Evolutionary conservation across 768 basidiomycete genomes (phyloP).

Genomic region (Tylopilus sp.): DNA sequence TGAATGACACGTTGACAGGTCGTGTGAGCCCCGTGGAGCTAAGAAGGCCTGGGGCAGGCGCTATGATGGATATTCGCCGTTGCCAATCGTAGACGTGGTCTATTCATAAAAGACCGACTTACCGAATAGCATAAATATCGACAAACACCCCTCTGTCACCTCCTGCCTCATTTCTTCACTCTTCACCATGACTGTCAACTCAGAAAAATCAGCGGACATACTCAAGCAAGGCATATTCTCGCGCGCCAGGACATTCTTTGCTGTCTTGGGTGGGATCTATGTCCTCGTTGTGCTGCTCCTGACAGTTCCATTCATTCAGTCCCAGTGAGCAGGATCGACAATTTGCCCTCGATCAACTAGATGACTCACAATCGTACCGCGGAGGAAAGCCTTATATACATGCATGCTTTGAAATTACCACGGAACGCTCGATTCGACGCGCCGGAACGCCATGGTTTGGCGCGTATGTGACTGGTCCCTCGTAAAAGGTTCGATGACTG

Average conservation of each 20-base stretch:
- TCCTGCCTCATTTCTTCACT: not conserved
- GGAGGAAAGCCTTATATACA: conserved; percentile 49
- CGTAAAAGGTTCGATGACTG: not conserved
- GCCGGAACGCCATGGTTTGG: conserved; percentile 78
- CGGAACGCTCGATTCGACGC: conserved; percentile 56
- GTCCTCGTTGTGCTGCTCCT: conserved; percentile 48
- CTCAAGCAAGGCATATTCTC: conserved; percentile 18
- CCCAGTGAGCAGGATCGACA: conserved; percentile 47
- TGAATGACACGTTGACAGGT: not conserved
- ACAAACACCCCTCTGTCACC: conserved; percentile 8
- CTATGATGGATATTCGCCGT: not conserved
- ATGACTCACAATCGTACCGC: conserved; percentile 16
- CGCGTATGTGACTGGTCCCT: conserved; percentile 51
- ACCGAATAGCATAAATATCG: conserved; percentile 9
- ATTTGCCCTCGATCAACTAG: conserved; percentile 13
- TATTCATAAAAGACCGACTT: conserved; percentile 4
- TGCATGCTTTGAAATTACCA: conserved; percentile 66
- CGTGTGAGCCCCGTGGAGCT: conserved; percentile 15
- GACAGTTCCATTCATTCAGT: conserved; percentile 62
- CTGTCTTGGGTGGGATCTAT: conserved; percentile 53
- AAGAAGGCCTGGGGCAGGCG: not conserved
- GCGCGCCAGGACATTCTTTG: conserved; percentile 31
- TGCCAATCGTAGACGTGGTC: not conserved
- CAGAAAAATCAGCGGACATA: not conserved
- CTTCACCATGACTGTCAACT: conserved; percentile 10